Base-by-base conservation (phyloP, 805 yeast genomes). In the Candida cerambycidarum region DNA sequence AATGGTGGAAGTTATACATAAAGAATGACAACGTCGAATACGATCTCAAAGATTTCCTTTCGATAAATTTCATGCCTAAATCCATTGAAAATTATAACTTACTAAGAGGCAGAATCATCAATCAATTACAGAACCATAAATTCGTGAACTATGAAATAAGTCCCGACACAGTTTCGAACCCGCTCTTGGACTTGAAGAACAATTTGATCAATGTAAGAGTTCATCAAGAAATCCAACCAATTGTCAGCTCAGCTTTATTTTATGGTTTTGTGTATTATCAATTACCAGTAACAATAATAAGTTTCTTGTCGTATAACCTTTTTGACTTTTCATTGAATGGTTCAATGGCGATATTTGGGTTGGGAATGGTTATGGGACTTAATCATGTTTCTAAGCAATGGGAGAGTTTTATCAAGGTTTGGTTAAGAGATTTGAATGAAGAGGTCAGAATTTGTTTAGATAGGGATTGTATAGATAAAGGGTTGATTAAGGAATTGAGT, bases 1-100 rank as follows among this genome's bases (percentile, higher is more conserved):
- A 52, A 13, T 70, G 75, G 75, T 70, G 73, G 71, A 68, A 56
- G 47, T 50, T 70, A n/a, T 70, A 70, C 48, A 55, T 54, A 43
- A 60, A 59, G 36, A 70, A 70, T 45, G 76, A 70, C 39, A 69
- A 70, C 47, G 68, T 70, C 16, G 74, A 68, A 50, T 70, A 70
- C 44, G 64, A 61, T 29, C 47, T 70, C 33, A 70, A 70, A 43
- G 76, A 70, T 43, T 67, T 45, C 50, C 62, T 70, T 44, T 55
- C 44, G 33, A 37, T 49, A 7, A 51, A 59, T 27, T 70, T 70
- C 52, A 67, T 70, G 73, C 54, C 47, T 40, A 46, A 57, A 18
- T 67, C 74, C 43, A 66, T 69, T 29, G 73, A 68, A 40, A 51
- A 55, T 24, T 70, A 63, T 45, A 67, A 63, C 45, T 67, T 56